Base-by-base conservation (phyloP, 495 filamentous ascomycete species). In the Aspergillus indologenus region DNA sequence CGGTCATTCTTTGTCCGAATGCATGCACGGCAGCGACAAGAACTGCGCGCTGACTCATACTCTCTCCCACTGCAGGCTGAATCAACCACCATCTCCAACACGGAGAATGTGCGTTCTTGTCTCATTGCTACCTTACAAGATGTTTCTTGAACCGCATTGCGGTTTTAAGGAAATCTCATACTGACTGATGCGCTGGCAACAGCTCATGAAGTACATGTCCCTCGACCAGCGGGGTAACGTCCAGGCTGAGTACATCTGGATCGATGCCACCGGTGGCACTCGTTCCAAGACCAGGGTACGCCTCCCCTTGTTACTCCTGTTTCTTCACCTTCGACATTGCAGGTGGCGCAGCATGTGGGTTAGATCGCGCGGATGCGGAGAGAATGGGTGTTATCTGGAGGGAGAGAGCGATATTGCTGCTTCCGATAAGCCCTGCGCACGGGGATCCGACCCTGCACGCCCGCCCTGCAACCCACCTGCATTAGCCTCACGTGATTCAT, bases 191-290 rank as follows among this genome's bases (percentile, higher is more conserved):
- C 49, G 61, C 50, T 68, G 65, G 64, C 53, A 56, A 69, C 74
- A 97, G 91, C 87, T 97, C 75, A 72, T 88, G 71, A 96, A 96
- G 75, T 98, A 96, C 84, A 83, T 93, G 76, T 77, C 81, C 65
- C 89, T 98, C 62, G 87, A 91, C 71, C 94, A 98, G 82, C 89
- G 88, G 68, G 92, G 91, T 70, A 78, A 70, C 40, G 76, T 91
- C 64, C 90, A 93, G 70, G 91, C 91, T 60, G 94, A 98, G 79
- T 98, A 97, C 82, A 87, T 98, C 80, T 98, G 94, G 94, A 92
- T 98, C 68, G 94, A 98, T 73, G 75, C 85, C 65, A 71, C 73
- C 59, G 88, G 87, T 68, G 88, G 87, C 61, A 80, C 87, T 65
- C 90, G 92, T 60, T 92, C 90, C 71, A 96, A 96, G 79, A 89